These are phyloP conservation scores for Saksenaea vasiformis DNA, from an alignment of 371 early-diverging fungal species.

Conservation along the genomic window DNA sequence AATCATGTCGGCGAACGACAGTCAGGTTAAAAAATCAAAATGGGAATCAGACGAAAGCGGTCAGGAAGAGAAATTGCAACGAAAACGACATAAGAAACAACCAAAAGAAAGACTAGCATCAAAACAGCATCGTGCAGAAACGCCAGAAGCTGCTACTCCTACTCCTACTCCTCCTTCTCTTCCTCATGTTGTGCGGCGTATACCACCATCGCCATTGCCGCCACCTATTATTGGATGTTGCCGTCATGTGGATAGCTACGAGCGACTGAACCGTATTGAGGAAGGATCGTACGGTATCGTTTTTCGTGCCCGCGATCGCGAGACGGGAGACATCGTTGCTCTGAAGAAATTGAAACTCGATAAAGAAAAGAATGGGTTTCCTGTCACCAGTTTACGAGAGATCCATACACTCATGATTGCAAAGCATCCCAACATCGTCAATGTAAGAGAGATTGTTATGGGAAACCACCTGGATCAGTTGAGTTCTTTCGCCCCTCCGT, in stretches of 20 bases:
- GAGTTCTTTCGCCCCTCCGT: slow-evolving; percentile 16
- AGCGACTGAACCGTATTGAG: slow-evolving; percentile 94
- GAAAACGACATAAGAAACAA: slow-evolving; percentile 12
- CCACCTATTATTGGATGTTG: slow-evolving; percentile 51
- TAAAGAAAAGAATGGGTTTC: slow-evolving; percentile 95
- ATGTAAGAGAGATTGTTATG: slow-evolving; percentile 91
- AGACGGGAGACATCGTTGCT: slow-evolving; percentile 95
- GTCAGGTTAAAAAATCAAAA: slow-evolving; percentile 28
- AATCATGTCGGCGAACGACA: not conserved
- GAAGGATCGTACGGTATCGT: slow-evolving; percentile 99
- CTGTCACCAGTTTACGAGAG: slow-evolving; percentile 91
- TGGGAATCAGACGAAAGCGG: slow-evolving; percentile 43
- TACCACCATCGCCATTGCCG: slow-evolving; percentile 14
- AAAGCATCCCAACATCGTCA: slow-evolving; percentile 94
- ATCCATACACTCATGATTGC: slow-evolving; percentile 86
- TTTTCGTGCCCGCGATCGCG: slow-evolving; percentile 91
- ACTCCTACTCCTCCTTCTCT: too few relatives aligned
- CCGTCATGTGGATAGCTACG: slow-evolving; percentile 83
- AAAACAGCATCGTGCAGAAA: slow-evolving; percentile 1
- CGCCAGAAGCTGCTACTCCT: not conserved
- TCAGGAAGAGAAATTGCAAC: slow-evolving; percentile 10
- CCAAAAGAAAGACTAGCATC: slow-evolving; percentile 8
- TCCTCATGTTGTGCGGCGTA: slow-evolving; percentile 9
- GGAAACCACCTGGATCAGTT: slow-evolving; percentile 77
- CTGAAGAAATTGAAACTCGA: slow-evolving; percentile 97